A percentile compares a stretch with the other conserved stretches of the same genome.
Conservation (phyloP, 2,329 filamentous ascomycete species). For the Akanthomyces dipterigenus region DNA sequence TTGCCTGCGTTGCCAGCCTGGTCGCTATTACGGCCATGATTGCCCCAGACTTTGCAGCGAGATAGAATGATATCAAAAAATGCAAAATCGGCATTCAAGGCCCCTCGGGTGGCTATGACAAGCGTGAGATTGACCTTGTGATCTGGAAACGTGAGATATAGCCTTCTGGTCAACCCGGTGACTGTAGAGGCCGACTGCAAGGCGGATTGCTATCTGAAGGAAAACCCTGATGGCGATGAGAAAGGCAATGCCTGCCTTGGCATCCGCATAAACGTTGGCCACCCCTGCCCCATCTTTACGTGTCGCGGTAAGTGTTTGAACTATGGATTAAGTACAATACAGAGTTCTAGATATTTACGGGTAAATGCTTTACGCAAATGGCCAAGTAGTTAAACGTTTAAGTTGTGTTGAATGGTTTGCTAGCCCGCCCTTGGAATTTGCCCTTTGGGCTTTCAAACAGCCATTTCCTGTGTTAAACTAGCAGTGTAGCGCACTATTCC, state of each 20-base stretch:
- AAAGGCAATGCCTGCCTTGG: background rate
- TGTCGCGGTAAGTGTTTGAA: background rate
- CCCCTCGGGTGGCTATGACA: background rate
- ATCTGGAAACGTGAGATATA: no score
- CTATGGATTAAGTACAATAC: background rate
- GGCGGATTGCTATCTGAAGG: background rate
- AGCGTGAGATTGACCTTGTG: background rate
- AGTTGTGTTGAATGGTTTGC: background rate
- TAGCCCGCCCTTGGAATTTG: no score
- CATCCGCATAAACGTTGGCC: background rate
- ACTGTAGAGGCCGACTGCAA: background rate
- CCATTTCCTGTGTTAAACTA: no score
- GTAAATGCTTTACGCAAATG: background rate
- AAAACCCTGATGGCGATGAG: background rate
- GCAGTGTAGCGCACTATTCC: no score
- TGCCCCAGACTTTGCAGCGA: background rate
- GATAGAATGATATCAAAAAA: background rate
- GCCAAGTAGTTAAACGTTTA: background rate
- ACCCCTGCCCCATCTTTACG: background rate
- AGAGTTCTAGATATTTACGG: background rate
- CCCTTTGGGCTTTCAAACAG: no score
- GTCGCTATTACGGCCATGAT: background rate
- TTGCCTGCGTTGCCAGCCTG: conserved; percentile 26
- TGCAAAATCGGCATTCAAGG: background rate
- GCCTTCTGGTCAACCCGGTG: background rate